A percentile compares a stretch with the other conserved stretches of the same genome.
Evolutionary conservation across 2,329 filamentous ascomycete species (phyloP).

Genomic region (Phoma sp.): DNA sequence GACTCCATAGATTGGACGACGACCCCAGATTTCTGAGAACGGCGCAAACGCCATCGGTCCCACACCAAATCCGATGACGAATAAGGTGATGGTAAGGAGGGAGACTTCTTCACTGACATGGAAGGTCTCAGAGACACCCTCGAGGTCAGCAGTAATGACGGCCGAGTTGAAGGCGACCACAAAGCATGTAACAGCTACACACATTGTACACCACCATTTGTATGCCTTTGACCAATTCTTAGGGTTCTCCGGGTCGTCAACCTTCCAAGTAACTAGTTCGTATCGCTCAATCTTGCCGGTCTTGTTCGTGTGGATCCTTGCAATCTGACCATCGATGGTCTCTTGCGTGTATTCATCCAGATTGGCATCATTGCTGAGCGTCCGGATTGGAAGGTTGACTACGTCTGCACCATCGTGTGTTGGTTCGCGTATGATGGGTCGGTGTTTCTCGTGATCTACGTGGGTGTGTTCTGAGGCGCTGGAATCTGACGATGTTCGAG

Average conservation of each 20-base stretch:
- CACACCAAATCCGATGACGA: slow-evolving; percentile 82
- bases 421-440: slow-evolving; percentile 28
- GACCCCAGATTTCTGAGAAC: slow-evolving; percentile 75
- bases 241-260: slow-evolving; percentile 76
- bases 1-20: slow-evolving; percentile 72
- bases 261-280: slow-evolving; percentile 73
- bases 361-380: slow-evolving; percentile 61
- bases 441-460: slow-evolving; percentile 20
- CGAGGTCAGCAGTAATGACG: slow-evolving; percentile 79
- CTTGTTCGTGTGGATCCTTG: slow-evolving; percentile 61
- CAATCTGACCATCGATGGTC: slow-evolving; percentile 67
- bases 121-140: slow-evolving; percentile 68
- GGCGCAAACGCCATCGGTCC: slow-evolving; percentile 83
- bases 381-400: slow-evolving; percentile 69
- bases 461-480: slow-evolving; percentile 24
- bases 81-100: slow-evolving; percentile 74
- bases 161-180: slow-evolving; percentile 63
- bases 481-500: slow-evolving; percentile 14
- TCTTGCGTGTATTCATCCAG: slow-evolving; percentile 72
- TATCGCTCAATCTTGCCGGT: slow-evolving; percentile 58
- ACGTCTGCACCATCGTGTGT: slow-evolving; percentile 50
- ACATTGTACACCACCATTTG: slow-evolving; percentile 84
- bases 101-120: slow-evolving; percentile 74
- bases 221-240: slow-evolving; percentile 82
- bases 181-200: slow-evolving; percentile 68